Percentiles rank a stretch among this genome's conserved stretches.
Conservation (phyloP, 2,329 filamentous ascomycete species). For the Fusarium staphyleae region DNA sequence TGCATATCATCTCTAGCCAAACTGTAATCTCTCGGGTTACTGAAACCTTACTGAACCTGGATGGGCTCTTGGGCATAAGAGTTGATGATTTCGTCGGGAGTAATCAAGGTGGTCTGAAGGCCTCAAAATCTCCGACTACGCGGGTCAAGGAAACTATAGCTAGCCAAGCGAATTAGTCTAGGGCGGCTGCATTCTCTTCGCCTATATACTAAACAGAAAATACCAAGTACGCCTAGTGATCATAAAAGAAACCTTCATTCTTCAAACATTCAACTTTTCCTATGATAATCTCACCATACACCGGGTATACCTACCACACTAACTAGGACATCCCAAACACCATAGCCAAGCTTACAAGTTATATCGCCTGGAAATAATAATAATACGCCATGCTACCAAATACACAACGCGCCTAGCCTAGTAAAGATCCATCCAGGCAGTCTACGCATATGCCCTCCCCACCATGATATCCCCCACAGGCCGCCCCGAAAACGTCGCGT, state of each 20-base stretch:
- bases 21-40: too few relatives aligned
- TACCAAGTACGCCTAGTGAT: too few relatives aligned
- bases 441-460: slow-evolving; percentile 40
- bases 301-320: slow-evolving; percentile 27
- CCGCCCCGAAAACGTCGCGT: slow-evolving; percentile 54
- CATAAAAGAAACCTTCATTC: slow-evolving; percentile 6
- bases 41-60: too few relatives aligned
- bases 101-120: too few relatives aligned
- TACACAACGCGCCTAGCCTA: not conserved
- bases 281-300: slow-evolving; percentile 15
- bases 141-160: too few relatives aligned
- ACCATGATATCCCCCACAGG: slow-evolving; percentile 40
- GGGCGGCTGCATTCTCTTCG: too few relatives aligned
- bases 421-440: slow-evolving; percentile 3
- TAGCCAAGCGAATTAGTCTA: too few relatives aligned
- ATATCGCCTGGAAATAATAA: not conserved
- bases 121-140: too few relatives aligned
- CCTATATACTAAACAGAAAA: too few relatives aligned
- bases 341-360: not conserved
- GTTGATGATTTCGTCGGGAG: too few relatives aligned
- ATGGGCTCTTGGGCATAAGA: too few relatives aligned
- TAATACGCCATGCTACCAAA: not conserved
- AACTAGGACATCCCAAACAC: slow-evolving; percentile 5
- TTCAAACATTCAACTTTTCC: slow-evolving; percentile 22
- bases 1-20: too few relatives aligned